Evolutionary conservation across 352 stramenopile species (phyloP).

Genomic region (Aphanomyces invadans): DNA sequence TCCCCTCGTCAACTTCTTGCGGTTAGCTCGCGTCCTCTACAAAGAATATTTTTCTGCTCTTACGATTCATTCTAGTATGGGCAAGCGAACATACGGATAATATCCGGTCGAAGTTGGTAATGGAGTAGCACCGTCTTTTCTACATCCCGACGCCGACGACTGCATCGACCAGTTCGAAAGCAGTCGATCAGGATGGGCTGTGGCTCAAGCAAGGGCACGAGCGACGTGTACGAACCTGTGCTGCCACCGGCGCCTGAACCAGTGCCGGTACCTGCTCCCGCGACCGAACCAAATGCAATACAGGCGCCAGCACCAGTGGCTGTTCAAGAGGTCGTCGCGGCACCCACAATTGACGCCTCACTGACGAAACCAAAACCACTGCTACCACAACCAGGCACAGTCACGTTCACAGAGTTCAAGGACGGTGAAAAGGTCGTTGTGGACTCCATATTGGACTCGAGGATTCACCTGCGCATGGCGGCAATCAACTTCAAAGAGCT

Average conservation of each 20-base stretch:
- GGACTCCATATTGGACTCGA: slow-evolving; percentile 83
- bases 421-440: slow-evolving; percentile 83
- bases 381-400: slow-evolving; percentile 34
- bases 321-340: background rate
- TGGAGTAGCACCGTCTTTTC: background rate
- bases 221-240: background rate
- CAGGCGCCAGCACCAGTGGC: background rate
- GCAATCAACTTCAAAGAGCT: slow-evolving; percentile 86
- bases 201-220: background rate
- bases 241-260: background rate
- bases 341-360: background rate
- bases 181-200: background rate
- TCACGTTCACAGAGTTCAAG: slow-evolving; percentile 81
- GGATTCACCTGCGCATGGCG: slow-evolving; percentile 78
- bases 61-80: too few relatives aligned
- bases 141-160: background rate
- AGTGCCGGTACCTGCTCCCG: background rate
- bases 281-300: background rate
- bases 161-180: background rate
- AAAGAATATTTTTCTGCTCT: too few relatives aligned
- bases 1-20: too few relatives aligned
- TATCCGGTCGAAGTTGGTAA: slow-evolving; percentile 5
- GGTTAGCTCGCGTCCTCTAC: too few relatives aligned
- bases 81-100: background rate
- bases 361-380: background rate